Evolutionary conservation across 75 land plant genomes (phyloP), one percentile per base, ranked within the genome.

Genomic region (Pinus albicaulis): DNA sequence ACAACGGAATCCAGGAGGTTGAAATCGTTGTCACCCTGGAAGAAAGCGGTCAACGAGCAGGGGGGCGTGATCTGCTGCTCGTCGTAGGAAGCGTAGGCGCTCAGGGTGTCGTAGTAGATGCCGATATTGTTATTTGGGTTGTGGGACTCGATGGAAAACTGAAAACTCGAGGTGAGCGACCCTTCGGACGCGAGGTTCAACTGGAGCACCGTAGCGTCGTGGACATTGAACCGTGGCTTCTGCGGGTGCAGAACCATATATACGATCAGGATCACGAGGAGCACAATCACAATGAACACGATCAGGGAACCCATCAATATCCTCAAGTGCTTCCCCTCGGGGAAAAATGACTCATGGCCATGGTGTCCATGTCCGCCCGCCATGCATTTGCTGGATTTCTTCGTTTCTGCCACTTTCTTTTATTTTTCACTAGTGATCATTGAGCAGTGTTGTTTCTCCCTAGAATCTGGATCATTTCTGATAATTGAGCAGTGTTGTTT

Each of bases 101-200:
- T 73, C 19, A 90, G 66, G 41, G 48, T 76, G 74, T 86, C 86
- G 79, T 90, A 90, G 62, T 75, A 57, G 7, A 86, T 69, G 65
- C 76, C 38, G 58, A 79, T 79, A 48, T 86, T 74, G 73, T 71
- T 31, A 80, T 88, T 88, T 5, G 92, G 88, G 76, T 90, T 90
- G 13, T 78, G 73, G 17, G 83, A 78, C 12, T 75, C 69, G 68
- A 90, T 12, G 65, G 92, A 86, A 86, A 88, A 90, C 73, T 86
- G 86, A 65, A 90, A 75, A 74, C 81, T 78, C 59, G 90, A 72
- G 77, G 87, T 78, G 25, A 90, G 86, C 62, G 20, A 2, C 76
- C 52, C n/a, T 19, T 73, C 73, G 2, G n/a, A n/a, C n/a, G 74
- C 80, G 81, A 84, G 71, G 75, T 83, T 73, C 76, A 77, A 68